Base-by-base conservation (phyloP, 352 stramenopile genomes). In the Blastocystis sp. region DNA sequence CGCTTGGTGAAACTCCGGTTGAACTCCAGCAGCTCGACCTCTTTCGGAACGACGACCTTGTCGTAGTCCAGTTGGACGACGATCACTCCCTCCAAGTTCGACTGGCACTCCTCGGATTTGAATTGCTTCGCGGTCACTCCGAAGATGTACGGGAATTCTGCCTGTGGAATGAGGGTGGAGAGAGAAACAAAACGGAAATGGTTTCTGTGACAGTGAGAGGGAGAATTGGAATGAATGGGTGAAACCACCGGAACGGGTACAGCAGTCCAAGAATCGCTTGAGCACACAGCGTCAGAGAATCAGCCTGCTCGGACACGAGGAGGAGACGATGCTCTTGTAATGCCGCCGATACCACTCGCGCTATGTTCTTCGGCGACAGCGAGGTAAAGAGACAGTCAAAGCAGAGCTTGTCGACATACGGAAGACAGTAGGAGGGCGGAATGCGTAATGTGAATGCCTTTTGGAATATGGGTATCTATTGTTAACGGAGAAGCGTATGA, bases 371-470 rank as follows among this genome's bases (percentile, higher is more conserved):
- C 26, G 78, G 78, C 26, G 78, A 88, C 2, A 88, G 41, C 10
- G 62, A 88, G 55, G 62, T 88, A 80, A 88, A 88, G 24, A 88
- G 50, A 79, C 78, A 88, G n/a, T 88, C 59, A n/a, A 78, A 88
- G 35, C 62, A 79, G 31, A 88, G 65, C 41, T 81, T 88, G 55
- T 88, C 78, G 10, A 45, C 37, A 3, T 65, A 88, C 16, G 78
- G 78, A 39, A 88, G 62, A 62, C 62, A 59, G 35, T 63, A 77
- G 24, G 35, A 37, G 24, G 78, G 78, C 13, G 78, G 78, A 29
- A 88, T 88, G 19, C 78, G 62, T 33, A 79, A 77, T 26, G 62
- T 65, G 16, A 51, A 39, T 59, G 80, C 35, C 78, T 88, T 88
- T 31, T 88, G 62, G 41, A 88, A 88, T 1, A 88, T 62, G 12